These are phyloP conservation scores for Geranium incanum DNA, from an alignment of 441 rosid genomes.

Conservation along the genomic window DNA sequence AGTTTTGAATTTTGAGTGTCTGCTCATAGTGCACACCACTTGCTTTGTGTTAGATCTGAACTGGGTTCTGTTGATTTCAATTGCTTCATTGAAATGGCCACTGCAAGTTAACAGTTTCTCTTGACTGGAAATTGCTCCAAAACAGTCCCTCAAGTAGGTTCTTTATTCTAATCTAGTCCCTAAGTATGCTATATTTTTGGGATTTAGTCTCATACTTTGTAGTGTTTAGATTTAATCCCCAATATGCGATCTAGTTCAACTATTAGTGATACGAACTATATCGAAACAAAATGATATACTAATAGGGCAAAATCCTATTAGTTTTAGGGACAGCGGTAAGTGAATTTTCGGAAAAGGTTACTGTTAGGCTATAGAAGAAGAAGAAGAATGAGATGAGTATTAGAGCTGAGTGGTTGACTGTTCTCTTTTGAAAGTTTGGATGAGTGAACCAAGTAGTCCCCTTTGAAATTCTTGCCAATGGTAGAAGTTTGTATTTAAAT, in stretches of 20 bases:
- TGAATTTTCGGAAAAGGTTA: background rate
- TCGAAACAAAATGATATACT: background rate
- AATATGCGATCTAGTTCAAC: too few relatives aligned
- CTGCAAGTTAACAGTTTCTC: background rate
- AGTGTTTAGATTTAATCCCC: too few relatives aligned
- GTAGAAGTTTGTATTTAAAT: background rate
- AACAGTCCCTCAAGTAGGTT: background rate
- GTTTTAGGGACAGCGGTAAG: background rate
- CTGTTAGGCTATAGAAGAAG: background rate
- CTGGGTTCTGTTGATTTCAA: background rate
- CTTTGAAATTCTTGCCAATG: background rate
- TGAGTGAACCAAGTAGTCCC: background rate
- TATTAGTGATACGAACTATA: too few relatives aligned
- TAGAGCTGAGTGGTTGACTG: background rate
- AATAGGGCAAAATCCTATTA: background rate
- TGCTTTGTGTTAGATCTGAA: constrained; percentile 5
- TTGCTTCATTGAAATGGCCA: background rate
- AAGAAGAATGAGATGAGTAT: background rate
- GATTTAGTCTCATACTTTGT: too few relatives aligned
- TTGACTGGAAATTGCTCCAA: background rate
- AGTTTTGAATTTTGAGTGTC: background rate
- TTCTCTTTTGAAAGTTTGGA: background rate
- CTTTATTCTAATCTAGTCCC: background rate
- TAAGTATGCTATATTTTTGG: background rate
- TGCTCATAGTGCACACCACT: background rate